A percentile compares a stretch with the other conserved stretches of the same genome.
These are phyloP conservation scores for Rosa chinensis DNA, from an alignment of 306 rosid genomes.

Conservation along the genomic window DNA sequence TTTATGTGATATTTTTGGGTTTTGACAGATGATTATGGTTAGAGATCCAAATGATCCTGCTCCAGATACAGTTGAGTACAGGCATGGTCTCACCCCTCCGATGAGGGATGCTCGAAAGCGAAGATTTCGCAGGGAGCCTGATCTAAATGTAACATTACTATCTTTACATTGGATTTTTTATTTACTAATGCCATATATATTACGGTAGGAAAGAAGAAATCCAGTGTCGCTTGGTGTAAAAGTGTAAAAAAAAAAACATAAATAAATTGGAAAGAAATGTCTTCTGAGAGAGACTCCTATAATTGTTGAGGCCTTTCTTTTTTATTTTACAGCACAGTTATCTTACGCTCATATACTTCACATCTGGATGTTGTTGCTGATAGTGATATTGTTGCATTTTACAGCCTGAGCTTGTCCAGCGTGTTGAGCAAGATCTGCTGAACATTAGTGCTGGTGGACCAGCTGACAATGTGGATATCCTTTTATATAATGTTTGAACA, in stretches of 20 bases:
- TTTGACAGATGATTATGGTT: slow-evolving; percentile 67
- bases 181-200: neutral
- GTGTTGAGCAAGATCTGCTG: slow-evolving; percentile 90
- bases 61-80: slow-evolving; percentile 67
- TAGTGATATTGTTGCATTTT: slow-evolving; percentile 27
- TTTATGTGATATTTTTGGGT: neutral
- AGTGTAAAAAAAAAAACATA: neutral
- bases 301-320: neutral
- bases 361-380: slow-evolving; percentile 10
- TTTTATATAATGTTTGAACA: slow-evolving; percentile 23
- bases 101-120: slow-evolving; percentile 96
- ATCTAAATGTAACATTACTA: slow-evolving; percentile 61
- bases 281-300: neutral
- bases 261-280: neutral
- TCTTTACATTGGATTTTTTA: slow-evolving; percentile 6
- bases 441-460: slow-evolving; percentile 79
- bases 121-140: slow-evolving; percentile 92
- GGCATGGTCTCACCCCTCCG: slow-evolving; percentile 96
- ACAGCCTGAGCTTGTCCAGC: slow-evolving; percentile 95
- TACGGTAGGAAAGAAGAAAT: neutral
- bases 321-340: neutral
- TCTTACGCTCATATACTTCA: neutral
- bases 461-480: slow-evolving; percentile 78
- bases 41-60: slow-evolving; percentile 56
- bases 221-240: neutral